Base-by-base conservation (phyloP, 1,284 basidiomycete species). In the Heliocybe sulcata region DNA sequence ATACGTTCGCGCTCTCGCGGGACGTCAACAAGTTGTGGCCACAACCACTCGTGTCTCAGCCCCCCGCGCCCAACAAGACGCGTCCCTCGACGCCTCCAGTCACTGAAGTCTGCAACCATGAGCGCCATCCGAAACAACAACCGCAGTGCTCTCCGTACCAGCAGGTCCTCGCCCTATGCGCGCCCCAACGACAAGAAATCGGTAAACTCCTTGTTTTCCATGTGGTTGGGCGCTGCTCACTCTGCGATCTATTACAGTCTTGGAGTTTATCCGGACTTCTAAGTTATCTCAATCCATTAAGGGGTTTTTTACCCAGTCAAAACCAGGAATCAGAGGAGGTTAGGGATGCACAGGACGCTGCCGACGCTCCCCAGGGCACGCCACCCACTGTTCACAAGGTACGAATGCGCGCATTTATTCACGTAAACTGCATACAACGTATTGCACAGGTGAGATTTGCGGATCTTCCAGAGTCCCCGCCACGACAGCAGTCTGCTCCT, bases 161-260 rank as follows among this genome's bases (percentile, higher is more conserved):
- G 60, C 51, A 59, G 59, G 51, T 58, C 64, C 48, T 63, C 60
- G 35, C 64, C 63, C 3, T 65, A 64, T 45, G 53, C 60, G 42
- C 62, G 62, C 25, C 60, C 59, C 26, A 33, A 55, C 8, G 54
- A 52, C 29, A 61, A 61, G 60, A 63, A 63, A 59, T 57, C 62
- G 48, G 58, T 58, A 19, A 42, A 49, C 35, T 31, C 48, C 35
- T 12, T 27, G 45, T 38, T 35, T 35, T 51, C 19, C 35, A 27
- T 45, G 33, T 45, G 45, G 53, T 29, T 33, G 45, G 53, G 22
- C 33, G 19, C 45, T 12, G 26, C 54, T 50, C 16, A 54, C 19
- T 29, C 27, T 26, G 10, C 6, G 22, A 26, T 42, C n/a, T 48
- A 6, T 23, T 29, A 10, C 38, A 64, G 61, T 56, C 58, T 42